Evolutionary conservation across 2,329 filamentous ascomycete species (phyloP).

Genomic region (Cryphonectria parasitica): DNA sequence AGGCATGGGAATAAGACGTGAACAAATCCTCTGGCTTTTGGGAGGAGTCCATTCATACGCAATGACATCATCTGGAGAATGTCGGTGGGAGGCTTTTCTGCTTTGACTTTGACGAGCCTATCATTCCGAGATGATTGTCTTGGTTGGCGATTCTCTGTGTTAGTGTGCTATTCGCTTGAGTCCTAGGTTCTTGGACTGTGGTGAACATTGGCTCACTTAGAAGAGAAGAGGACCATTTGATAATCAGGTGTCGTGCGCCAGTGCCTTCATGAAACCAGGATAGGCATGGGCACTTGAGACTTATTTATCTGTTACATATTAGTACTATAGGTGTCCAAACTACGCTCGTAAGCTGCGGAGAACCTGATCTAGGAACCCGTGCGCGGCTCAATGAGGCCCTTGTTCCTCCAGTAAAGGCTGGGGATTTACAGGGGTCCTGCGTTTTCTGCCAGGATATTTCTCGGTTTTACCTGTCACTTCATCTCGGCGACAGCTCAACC

Average conservation of each 20-base stretch:
- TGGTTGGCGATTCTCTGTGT: neutral
- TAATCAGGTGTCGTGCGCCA: neutral
- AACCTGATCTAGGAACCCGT: neutral
- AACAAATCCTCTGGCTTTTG: neutral
- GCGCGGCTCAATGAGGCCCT: neutral
- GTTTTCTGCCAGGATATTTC: neutral
- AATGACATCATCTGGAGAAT: constrained; percentile 1
- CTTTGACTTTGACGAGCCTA: neutral
- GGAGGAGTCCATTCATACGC: neutral
- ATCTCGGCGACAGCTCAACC: neutral
- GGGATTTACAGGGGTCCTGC: neutral
- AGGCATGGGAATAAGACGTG: neutral
- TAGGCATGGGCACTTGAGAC: neutral
- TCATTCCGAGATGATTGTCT: neutral
- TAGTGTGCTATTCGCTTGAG: neutral
- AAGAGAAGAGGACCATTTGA: neutral
- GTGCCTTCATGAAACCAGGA: neutral
- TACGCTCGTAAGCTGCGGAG: neutral
- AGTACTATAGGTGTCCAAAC: neutral
- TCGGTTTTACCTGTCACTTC: neutral
- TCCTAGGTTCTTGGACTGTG: too few relatives aligned
- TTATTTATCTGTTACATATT: neutral
- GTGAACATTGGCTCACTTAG: too few relatives aligned
- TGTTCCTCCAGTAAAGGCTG: neutral
- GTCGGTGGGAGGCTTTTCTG: neutral